Percentiles rank a stretch among this genome's conserved stretches.
phyloP scores from a whole-genome alignment of 441 rosid species.

The Corymbia citriodora region DNA sequence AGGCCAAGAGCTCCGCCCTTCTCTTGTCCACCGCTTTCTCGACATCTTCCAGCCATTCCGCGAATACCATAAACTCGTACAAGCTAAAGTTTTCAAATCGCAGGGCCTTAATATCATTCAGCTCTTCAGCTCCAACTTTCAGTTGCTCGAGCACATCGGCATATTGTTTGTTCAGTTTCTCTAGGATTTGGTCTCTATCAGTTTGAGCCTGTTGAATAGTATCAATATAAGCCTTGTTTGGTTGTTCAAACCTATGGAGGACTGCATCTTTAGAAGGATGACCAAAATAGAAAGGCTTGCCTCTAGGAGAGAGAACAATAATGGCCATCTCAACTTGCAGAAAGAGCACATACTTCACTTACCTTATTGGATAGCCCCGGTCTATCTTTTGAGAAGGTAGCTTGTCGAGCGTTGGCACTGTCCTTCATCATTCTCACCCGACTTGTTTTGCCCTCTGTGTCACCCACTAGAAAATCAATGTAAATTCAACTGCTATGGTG shows the following conservation, averaged over 20 bases:
- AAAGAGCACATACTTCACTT: background rate
- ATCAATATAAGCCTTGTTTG: background rate
- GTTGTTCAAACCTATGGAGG: background rate
- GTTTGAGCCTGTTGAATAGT: background rate
- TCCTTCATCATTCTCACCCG: background rate
- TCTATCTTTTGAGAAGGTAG: background rate
- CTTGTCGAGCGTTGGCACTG: background rate
- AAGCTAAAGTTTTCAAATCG: background rate
- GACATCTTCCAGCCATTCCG: background rate
- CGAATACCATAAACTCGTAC: background rate
- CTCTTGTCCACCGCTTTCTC: background rate
- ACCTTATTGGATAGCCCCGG: background rate
- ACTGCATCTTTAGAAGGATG: background rate
- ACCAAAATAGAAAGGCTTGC: background rate
- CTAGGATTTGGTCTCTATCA: background rate
- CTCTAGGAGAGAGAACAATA: background rate
- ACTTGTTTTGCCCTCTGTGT: background rate
- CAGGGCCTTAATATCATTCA: background rate
- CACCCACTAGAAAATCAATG: background rate
- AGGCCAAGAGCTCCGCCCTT: background rate
- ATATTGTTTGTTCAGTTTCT: background rate
- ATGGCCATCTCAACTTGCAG: background rate
- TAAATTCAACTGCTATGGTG: background rate
- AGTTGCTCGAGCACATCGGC: background rate
- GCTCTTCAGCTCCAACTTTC: background rate